Evolutionary conservation across 805 yeast species (phyloP).

Genomic region (Candida piceae): DNA sequence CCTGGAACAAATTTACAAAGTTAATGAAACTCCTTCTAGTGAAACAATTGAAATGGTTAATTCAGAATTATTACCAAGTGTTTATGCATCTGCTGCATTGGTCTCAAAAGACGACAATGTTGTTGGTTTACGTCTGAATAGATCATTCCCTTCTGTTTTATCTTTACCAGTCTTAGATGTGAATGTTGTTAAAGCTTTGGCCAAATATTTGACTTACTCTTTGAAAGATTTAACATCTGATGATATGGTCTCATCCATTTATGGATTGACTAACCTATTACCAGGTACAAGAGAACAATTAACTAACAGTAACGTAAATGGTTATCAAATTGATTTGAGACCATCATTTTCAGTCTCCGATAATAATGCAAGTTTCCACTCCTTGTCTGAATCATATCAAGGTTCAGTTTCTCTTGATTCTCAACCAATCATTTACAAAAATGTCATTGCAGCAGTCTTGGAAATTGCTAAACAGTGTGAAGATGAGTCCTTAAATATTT

Average conservation of each 20-base stretch:
- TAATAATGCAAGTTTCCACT: slow-evolving; percentile 6
- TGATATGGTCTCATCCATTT: slow-evolving; percentile 75
- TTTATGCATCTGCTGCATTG: slow-evolving; percentile 31
- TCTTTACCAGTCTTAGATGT: slow-evolving; percentile 48
- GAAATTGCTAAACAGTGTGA: slow-evolving; percentile 61
- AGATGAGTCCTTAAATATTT: slow-evolving; percentile 67
- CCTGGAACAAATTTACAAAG: slow-evolving; percentile 29
- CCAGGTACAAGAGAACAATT: slow-evolving; percentile 39
- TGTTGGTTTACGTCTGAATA: slow-evolving; percentile 33
- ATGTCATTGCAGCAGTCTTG: slow-evolving; percentile 64
- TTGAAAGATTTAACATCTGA: slow-evolving; percentile 71
- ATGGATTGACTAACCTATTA: slow-evolving; percentile 73
- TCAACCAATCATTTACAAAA: slow-evolving; percentile 42
- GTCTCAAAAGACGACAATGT: slow-evolving; percentile 33
- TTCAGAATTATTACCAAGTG: slow-evolving; percentile 41
- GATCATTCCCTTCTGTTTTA: slow-evolving; percentile 44
- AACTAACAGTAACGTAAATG: slow-evolving; percentile 18
- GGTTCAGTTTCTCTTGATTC: slow-evolving; percentile 19
- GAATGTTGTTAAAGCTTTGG: slow-evolving; percentile 44
- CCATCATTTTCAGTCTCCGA: slow-evolving; percentile 10
- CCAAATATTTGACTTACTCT: slow-evolving; percentile 60
- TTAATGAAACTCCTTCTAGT: slow-evolving; percentile 36
- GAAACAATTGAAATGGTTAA: slow-evolving; percentile 45
- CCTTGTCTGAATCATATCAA: slow-evolving; percentile 12
- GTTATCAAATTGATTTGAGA: slow-evolving; percentile 19